Percentiles rank a stretch among this genome's conserved stretches.
Conservation (phyloP, 2,329 filamentous ascomycete genomes). For the Plectosphaerella cucumerina region DNA sequence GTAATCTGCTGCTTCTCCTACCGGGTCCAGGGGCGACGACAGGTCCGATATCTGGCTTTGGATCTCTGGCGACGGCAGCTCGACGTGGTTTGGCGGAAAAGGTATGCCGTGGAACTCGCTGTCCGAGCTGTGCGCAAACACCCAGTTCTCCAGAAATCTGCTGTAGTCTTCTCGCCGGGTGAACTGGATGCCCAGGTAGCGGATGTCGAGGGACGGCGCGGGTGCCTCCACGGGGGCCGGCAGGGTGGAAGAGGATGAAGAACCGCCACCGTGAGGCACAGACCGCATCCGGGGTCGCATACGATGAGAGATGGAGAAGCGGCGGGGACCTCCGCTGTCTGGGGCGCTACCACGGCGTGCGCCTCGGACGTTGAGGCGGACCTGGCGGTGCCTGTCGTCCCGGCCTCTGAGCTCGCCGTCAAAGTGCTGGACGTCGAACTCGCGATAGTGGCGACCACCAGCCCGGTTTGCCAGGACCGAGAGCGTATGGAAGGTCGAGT, state of each 20-base stretch:
- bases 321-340: slow-evolving; percentile 30
- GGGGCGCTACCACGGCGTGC: slow-evolving; percentile 36
- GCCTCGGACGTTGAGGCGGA: slow-evolving; percentile 37
- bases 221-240: slow-evolving; percentile 2
- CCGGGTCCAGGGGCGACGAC: slow-evolving; percentile 19
- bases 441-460: slow-evolving; percentile 37
- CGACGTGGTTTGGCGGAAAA: slow-evolving; percentile 40
- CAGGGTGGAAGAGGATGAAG: slow-evolving; percentile 12
- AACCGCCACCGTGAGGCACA: slow-evolving; percentile 15
- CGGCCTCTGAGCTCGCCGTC: slow-evolving; percentile 40
- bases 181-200: slow-evolving; percentile 46
- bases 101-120: slow-evolving; percentile 40
- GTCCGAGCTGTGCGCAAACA: slow-evolving; percentile 40
- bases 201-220: slow-evolving; percentile 30
- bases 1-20: slow-evolving; percentile 21
- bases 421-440: slow-evolving; percentile 43
- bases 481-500: slow-evolving; percentile 42
- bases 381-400: slow-evolving; percentile 40
- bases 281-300: slow-evolving; percentile 35
- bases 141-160: slow-evolving; percentile 43
- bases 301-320: slow-evolving; percentile 38
- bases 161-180: slow-evolving; percentile 41
- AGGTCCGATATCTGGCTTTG: slow-evolving; percentile 19
- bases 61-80: slow-evolving; percentile 44
- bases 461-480: slow-evolving; percentile 43